Base-by-base conservation (phyloP, 352 stramenopile species). In the Phytophthora pisi region DNA sequence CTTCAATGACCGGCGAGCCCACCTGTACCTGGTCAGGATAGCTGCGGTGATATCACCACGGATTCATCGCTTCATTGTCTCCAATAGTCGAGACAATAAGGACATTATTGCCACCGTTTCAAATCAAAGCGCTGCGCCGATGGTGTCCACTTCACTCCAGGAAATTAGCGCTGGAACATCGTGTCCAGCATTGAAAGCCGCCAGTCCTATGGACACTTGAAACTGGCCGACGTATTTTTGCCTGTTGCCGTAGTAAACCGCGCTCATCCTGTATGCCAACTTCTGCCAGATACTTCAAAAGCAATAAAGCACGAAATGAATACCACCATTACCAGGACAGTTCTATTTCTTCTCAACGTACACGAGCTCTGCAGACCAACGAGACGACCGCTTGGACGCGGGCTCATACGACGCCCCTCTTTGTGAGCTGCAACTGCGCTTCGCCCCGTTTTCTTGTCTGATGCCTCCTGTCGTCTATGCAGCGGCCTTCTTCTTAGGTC, bases 401-500 rank as follows among this genome's bases (percentile, higher is more conserved):
- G 3, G 26, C 5, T 30, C 26, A 30, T 30, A 30, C 26, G 26
- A 30, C 26, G 3, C 3, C 6, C 26, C 3, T 30, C 26, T 30
- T 30, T 30, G 26, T 30, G 26, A 30, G 26, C 26, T 30, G 26
- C 26, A 30, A 30, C 26, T 30, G 26, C 26, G 28, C 28, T 31
- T 31, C 28, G 28, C 28, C 28, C 4, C 28, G 9, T 9, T 31
- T 40, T 40, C 34, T 16, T 5, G 34, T 16, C 34, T 28, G 31
- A 50, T 31, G 11, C 51, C 28, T 8, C 8, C n/a, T 10, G 4
- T 18, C 55, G 23, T 70, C 52, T 76, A 71, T 40, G 75, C 53
- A 43, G 53, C 61, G 5, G 53, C 51, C 43, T 90, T 91, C 51
- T 76, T 87, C 72, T 96, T 95, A 10, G 86, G 88, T 47, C 82